Base-by-base conservation (phyloP, 106 monocot genomes). In the Apostasia ramifera region DNA sequence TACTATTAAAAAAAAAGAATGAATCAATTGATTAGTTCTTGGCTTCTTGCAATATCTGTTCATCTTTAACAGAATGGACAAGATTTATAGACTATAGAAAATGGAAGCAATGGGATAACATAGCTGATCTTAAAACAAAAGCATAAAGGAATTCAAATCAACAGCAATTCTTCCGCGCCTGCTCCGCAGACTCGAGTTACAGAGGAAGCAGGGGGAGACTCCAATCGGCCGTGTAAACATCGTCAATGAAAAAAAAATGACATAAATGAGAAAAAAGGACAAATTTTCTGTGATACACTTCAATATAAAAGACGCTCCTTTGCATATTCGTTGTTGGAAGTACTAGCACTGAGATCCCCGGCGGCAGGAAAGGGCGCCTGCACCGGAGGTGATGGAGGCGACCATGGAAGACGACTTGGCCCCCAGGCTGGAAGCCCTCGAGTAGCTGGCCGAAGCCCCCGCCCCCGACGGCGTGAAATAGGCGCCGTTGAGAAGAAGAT, bases 401-500 rank as follows among this genome's bases (percentile, higher is more conserved):
- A 81, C 76, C 76, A 81, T 77, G 44, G 81, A 76, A 14, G 81
- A 76, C 1, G 81, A 73, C 63, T 77, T 81, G 45, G 76, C 81
- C 0, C 76, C 81, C 1, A 81, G 76, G 71, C 81, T 81, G 40
- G 81, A 81, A 3, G 81, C 81, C 38, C 76, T 68, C 1, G 81
- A 55, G 56, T 81, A 81, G 69, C 81, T 81, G 4, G 76, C 72
- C 2, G 76, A 61, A 0, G 81, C 72, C 14, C 81, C 81, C 0
- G 81, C 81, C 10, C 81, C 81, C 0, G 81, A 81, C 7, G 81
- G 76, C 11, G 81, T 81, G 73, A 81, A 81, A 51, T 73, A 81
- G 12, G 81, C 81, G 13, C 81, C 81, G n/a, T 81, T 81, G 3
- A 81, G 57, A 45, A 81, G 55, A 6, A 81, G 81, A 68, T 81